Base-by-base conservation (phyloP, 371 early-diverging fungal genomes). In the Mucor indicus region DNA sequence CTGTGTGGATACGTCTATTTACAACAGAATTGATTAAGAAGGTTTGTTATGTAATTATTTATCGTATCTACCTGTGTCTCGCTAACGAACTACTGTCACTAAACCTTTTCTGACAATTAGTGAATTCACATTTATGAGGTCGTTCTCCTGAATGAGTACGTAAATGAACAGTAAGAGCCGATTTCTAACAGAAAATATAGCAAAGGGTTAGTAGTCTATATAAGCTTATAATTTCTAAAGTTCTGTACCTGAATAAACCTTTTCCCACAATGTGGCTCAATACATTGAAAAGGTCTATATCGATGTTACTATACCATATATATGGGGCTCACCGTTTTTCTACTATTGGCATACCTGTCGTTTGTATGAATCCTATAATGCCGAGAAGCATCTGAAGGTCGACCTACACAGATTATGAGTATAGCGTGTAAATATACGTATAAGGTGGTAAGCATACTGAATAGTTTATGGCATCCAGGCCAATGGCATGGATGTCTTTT, bases 201-300 rank as follows among this genome's bases (percentile, higher is more conserved):
- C n/a, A n/a, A n/a, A n/a, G n/a, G n/a, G n/a, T n/a, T n/a, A n/a
- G n/a, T n/a, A n/a, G n/a, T n/a, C n/a, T n/a, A n/a, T n/a, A n/a
- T n/a, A n/a, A n/a, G n/a, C n/a, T n/a, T n/a, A n/a, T n/a, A n/a
- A n/a, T n/a, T n/a, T n/a, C n/a, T n/a, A n/a, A n/a, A n/a, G n/a
- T n/a, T n/a, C n/a, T n/a, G n/a, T n/a, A n/a, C n/a, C n/a, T 89
- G 90, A 63, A 90, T 85, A 46, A 90, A 90, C 39, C 83, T 80
- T 68, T 90, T 90, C 47, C 78, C 76, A 62, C 90, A 90, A 33
- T 72, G 79, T 25, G 64, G 65, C 50, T 77, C 81, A 27, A 57
- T 52, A 64, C 90, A 88, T 37, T 73, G 60, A 61, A 82, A 88
- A 1, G 88, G 87, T 66, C 81, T 80, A 57, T 31, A 37, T n/a